These are phyloP conservation scores for Litchi chinensis DNA, from an alignment of 345 rosid species.

Conservation along the genomic window DNA sequence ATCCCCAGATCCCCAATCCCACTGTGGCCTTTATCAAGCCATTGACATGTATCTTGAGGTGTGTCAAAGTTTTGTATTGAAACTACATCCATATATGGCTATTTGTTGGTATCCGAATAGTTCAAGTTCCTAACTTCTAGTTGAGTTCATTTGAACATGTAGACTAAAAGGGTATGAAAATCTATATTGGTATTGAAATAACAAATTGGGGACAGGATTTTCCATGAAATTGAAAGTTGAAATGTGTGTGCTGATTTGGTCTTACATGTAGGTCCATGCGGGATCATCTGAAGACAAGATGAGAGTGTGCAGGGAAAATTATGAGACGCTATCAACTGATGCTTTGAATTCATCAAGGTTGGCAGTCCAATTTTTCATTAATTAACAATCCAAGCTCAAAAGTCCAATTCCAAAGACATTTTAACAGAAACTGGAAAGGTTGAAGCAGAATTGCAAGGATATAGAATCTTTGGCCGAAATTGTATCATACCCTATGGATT, in stretches of 20 bases:
- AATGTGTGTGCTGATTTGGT: slow-evolving; percentile 1
- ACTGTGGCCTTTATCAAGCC: slow-evolving; percentile 44
- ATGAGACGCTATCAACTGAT: slow-evolving; percentile 47
- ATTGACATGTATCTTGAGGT: slow-evolving; percentile 60
- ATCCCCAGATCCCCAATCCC: slow-evolving; percentile 46
- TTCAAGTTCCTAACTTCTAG: neutral
- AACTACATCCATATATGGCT: too few relatives aligned
- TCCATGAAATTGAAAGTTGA: neutral
- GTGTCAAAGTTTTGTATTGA: neutral
- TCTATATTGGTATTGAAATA: too few relatives aligned
- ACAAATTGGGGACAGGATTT: neutral
- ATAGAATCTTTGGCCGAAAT: neutral
- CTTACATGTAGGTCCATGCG: slow-evolving; percentile 45
- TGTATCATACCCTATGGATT: neutral
- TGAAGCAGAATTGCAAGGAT: slow-evolving; percentile 24
- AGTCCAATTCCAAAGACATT: neutral
- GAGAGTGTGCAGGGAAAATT: slow-evolving; percentile 37
- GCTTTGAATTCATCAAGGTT: slow-evolving; percentile 36
- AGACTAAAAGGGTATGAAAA: neutral
- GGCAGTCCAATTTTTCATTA: slow-evolving; percentile 30
- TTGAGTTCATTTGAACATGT: neutral
- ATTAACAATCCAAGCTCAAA: slow-evolving; percentile 33
- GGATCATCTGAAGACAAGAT: slow-evolving; percentile 33
- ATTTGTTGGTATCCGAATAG: too few relatives aligned
- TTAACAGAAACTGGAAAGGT: slow-evolving; percentile 21